Conservation (phyloP, 2,329 filamentous ascomycete species). For the Penicillium sp. region DNA sequence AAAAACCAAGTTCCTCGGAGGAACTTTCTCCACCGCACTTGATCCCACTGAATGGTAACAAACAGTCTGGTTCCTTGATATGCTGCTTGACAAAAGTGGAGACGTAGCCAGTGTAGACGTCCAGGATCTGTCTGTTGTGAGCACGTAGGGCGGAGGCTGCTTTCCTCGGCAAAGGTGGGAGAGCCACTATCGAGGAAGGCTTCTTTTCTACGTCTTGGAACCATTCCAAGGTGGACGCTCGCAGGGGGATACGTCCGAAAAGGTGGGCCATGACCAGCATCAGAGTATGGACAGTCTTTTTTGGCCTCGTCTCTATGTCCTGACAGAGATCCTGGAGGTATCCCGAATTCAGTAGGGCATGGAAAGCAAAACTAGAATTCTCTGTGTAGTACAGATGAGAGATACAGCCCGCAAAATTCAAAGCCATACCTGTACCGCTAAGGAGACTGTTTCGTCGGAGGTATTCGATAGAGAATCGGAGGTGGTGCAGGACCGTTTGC, state of each 20-base stretch:
- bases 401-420: slow-evolving; percentile 70
- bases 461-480: slow-evolving; percentile 80
- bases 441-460: slow-evolving; percentile 67
- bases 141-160: slow-evolving; percentile 56
- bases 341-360: slow-evolving; percentile 67
- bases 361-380: slow-evolving; percentile 72
- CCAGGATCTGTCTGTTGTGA: slow-evolving; percentile 65
- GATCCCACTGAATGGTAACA: slow-evolving; percentile 58
- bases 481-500: slow-evolving; percentile 68
- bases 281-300: slow-evolving; percentile 55
- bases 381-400: slow-evolving; percentile 75
- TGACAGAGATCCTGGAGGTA: slow-evolving; percentile 66
- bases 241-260: slow-evolving; percentile 57
- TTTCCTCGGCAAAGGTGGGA: slow-evolving; percentile 60
- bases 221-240: slow-evolving; percentile 41
- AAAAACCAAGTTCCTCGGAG: neutral
- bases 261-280: slow-evolving; percentile 69
- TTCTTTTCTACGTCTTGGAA: slow-evolving; percentile 48
- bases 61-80: slow-evolving; percentile 51
- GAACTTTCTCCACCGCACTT: slow-evolving; percentile 16
- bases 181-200: slow-evolving; percentile 62
- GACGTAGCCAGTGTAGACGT: slow-evolving; percentile 67
- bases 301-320: slow-evolving; percentile 51
- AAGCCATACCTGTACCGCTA: slow-evolving; percentile 56
- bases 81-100: slow-evolving; percentile 67